Conservation (phyloP, 2,329 filamentous ascomycete genomes). For the Penicillium sp. region DNA sequence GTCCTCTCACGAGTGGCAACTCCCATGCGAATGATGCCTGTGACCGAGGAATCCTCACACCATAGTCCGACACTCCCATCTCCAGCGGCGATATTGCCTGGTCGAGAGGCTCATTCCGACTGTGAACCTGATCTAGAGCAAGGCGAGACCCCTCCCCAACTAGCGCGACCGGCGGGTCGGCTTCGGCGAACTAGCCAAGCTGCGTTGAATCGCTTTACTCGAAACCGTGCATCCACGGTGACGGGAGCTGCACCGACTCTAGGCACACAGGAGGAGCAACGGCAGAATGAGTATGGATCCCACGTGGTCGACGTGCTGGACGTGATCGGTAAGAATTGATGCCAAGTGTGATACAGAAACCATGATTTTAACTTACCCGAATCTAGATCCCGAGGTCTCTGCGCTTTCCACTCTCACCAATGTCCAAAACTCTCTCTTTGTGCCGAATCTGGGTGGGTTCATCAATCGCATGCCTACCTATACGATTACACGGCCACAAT, state of each 20-base stretch:
- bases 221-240: conserved; percentile 37
- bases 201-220: conserved; percentile 32
- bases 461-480: conserved; percentile 80
- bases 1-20: conserved; percentile 24
- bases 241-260: conserved; percentile 22
- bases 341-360: not conserved
- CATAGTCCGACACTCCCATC: conserved; percentile 15
- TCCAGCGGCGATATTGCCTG: conserved; percentile 1
- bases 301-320: conserved; percentile 68
- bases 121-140: conserved; percentile 13
- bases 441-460: conserved; percentile 74
- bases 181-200: conserved; percentile 38
- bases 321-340: conserved; percentile 58
- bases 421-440: conserved; percentile 84
- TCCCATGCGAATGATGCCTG: conserved; percentile 32
- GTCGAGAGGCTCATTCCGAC: not conserved
- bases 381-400: conserved; percentile 74
- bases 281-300: conserved; percentile 55
- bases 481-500: conserved; percentile 59
- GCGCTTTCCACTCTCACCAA: conserved; percentile 83
- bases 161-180: conserved; percentile 19
- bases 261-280: conserved; percentile 6
- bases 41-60: conserved; percentile 36
- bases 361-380: conserved; percentile 25
- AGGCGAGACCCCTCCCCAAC: conserved; percentile 15